Evolutionary conservation across 768 basidiomycete species (phyloP), one percentile per base, ranked within the genome.

Genomic region (Suillus alpinus): DNA sequence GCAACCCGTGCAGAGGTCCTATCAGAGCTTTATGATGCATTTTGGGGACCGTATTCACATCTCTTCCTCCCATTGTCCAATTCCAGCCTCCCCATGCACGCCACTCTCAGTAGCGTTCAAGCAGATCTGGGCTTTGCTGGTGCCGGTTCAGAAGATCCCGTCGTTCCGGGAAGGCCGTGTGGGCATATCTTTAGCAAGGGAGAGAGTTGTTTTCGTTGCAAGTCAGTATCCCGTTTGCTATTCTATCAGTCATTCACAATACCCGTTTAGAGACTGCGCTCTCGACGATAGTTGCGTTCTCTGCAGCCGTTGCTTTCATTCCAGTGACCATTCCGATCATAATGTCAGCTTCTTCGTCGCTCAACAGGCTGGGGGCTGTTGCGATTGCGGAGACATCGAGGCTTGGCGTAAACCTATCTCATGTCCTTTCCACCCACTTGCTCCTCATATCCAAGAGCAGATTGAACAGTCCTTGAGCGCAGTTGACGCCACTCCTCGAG

Each of bases 341-440:
- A 96, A 94, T 65, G 87, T 98, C 66, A 89, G 90, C 61, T 95
- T 98, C 78, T 94, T 92, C 74, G 90, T 96, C 65, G 88, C 91
- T 8, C 92, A 92, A 60, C 94, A 97, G 66, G 88, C 91, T 0
- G 91, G 94, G 7, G 92, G 94, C 5, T 95, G 92, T 66, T 99
- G 97, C 70, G 95, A 98, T 74, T 98, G 96, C 67, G 94, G 94
- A 16, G 95, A 98, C 68, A 79, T 83, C 26, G 91, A 96, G 68
- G 92, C 93, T 1, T 98, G 95, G 94, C 82, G 86, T 37, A 67
- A 70, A 6, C 77, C 83, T 6, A 81, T 91, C 16, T 73, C 78
- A 13, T 95, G 94, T 71, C 86, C 88, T 0, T 84, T 84, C 68
- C 93, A 96, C 68, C 92, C 93, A 13, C 81, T 86, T 39, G 67